Evolutionary conservation across 164 flowering plant species (phyloP), one percentile per base, ranked within the genome.

Genomic region (Magnolia officinalis): DNA sequence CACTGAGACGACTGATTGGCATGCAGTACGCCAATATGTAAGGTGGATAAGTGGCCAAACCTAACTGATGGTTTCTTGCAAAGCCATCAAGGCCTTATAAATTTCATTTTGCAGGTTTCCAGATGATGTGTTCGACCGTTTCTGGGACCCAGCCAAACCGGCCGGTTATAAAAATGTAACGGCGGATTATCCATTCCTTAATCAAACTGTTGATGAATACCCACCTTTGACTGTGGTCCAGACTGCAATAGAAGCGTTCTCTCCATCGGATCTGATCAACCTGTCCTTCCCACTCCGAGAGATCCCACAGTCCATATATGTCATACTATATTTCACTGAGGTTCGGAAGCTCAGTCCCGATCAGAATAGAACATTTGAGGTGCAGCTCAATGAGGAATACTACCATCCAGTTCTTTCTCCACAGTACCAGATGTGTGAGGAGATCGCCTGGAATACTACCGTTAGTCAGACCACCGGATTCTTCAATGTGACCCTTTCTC

Each of bases 51-150:
- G 26, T 24, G 26, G 26, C 26, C 26, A 24, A 24, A 24, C 1
- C 26, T 24, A 24, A 24, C 26, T 24, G 26, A 24, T 24, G 1
- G 26, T 24, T 24, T 24, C 26, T 24, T 24, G 26, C 26, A 1
- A 24, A 24, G 26, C 26, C 1, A 24, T 24, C 26, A 24, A 24
- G 26, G 26, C 26, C 26, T 24, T 37, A 37, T 6, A 37, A 37
- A 37, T 20, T 7, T 6, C 26, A n/a, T 45, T 37, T 51, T 65
- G 21, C 78, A 81, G 83, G 80, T 75, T 65, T 65, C 83, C 78
- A 31, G 73, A 74, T n/a, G 76, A 59, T 67, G n/a, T 23, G 13
- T 78, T 72, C 67, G 52, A 63, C 9, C 73, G 83, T 8, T 29
- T 75, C n/a, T 81, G 83, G 83, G 11, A 31, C 49, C 73, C 73